Percentiles rank a stretch among this genome's conserved stretches.
These are phyloP conservation scores for Penicillium robsamsonii DNA, from an alignment of 495 filamentous ascomycete genomes.

Conservation along the genomic window DNA sequence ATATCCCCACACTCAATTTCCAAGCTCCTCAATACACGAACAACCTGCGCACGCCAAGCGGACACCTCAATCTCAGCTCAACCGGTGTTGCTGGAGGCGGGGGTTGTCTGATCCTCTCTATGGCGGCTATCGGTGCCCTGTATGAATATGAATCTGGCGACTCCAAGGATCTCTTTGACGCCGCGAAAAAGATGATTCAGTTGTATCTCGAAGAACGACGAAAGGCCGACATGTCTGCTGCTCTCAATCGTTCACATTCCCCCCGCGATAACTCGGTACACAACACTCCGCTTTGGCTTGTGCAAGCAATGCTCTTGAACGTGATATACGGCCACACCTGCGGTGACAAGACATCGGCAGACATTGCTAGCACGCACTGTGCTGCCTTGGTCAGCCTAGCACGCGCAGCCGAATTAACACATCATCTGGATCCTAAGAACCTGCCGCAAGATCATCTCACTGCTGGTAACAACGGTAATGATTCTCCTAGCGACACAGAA, in stretches of 20 bases:
- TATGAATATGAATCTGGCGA: constrained; percentile 80
- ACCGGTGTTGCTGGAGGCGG: constrained; percentile 72
- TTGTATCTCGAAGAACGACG: constrained; percentile 90
- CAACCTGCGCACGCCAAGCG: constrained; percentile 52
- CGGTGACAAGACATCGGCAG: constrained; percentile 83
- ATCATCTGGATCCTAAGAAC: constrained; percentile 42
- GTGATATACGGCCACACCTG: constrained; percentile 96
- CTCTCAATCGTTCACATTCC: constrained; percentile 60
- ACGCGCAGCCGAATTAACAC: constrained; percentile 73
- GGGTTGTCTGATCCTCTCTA: constrained; percentile 88
- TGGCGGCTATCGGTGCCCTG: constrained; percentile 94
- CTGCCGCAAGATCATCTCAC: constrained; percentile 41
- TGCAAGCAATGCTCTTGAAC: constrained; percentile 98
- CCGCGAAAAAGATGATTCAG: constrained; percentile 93
- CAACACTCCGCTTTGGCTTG: constrained; percentile 88
- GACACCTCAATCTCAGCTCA: constrained; percentile 56
- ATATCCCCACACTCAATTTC: constrained; percentile 90
- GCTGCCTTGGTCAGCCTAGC: constrained; percentile 88
- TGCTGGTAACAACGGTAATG: constrained; percentile 15
- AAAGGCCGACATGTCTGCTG: constrained; percentile 82
- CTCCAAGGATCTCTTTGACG: constrained; percentile 86
- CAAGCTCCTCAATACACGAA: constrained; percentile 69
- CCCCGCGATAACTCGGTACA: constrained; percentile 66
- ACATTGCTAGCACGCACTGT: constrained; percentile 90
- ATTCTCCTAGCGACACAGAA: constrained; percentile 20